phyloP scores from a whole-genome alignment of 345 rosid genomes.

The Eucalyptus pumila region DNA sequence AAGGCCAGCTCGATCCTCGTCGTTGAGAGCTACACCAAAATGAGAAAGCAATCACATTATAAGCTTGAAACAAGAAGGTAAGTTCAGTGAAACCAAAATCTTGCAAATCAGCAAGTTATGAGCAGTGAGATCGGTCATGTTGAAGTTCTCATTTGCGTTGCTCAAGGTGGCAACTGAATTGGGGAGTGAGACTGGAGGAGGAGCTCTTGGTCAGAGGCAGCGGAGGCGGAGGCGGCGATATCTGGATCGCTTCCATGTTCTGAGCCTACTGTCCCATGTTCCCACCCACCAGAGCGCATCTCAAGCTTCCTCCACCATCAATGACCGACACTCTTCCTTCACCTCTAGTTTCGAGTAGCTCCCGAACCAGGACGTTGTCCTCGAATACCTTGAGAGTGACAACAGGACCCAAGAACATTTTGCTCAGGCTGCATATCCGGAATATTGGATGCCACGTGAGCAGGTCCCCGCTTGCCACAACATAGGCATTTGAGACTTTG shows the following conservation, averaged over 20 bases:
- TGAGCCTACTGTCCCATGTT: conserved; percentile 64
- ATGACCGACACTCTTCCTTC: conserved; percentile 70
- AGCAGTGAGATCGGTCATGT: conserved; percentile 59
- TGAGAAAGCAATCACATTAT: neutral
- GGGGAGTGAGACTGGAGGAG: too few species aligned
- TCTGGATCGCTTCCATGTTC: conserved; percentile 63
- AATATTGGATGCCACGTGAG: conserved; percentile 53
- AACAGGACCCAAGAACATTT: conserved; percentile 58
- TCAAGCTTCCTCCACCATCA: conserved; percentile 86
- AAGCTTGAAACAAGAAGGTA: neutral
- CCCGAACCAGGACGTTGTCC: conserved; percentile 72
- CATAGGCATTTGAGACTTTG: conserved; percentile 56
- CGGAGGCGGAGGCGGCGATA: too few species aligned
- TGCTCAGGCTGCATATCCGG: conserved; percentile 55
- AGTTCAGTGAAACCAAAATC: neutral
- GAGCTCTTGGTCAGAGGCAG: too few species aligned
- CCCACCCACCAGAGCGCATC: conserved; percentile 79
- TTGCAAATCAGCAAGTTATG: conserved; percentile 11
- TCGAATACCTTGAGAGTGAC: conserved; percentile 72
- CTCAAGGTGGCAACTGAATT: conserved; percentile 25
- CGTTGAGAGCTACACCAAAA: conserved; percentile 41
- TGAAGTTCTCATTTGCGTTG: conserved; percentile 46
- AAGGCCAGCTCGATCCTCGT: conserved; percentile 61
- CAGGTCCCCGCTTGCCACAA: conserved; percentile 51
- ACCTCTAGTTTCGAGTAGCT: conserved; percentile 64